Base-by-base conservation (phyloP, 176 grass and related monocot species). In the Triticum dicoccoides region DNA sequence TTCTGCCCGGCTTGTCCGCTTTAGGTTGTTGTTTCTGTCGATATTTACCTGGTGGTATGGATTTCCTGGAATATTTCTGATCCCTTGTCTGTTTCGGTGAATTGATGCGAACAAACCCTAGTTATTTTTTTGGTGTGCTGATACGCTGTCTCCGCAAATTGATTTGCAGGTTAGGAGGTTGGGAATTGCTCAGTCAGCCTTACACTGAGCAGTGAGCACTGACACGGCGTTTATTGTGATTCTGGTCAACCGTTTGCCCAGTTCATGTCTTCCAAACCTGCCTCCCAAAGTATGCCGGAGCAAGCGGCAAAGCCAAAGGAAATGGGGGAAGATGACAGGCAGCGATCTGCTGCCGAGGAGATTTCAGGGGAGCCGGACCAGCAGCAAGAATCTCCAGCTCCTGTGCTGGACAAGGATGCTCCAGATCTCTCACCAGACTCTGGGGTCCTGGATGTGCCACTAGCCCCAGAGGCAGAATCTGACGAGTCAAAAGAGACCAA, bases 401-500 rank as follows among this genome's bases (percentile, higher is more conserved):
- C 71, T 10, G 13, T 82, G 65, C 39, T 85, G 45, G 90, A 92
- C n/a, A 91, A 86, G 66, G 69, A 86, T 77, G 51, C 81, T 52
- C 76, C 90, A 8, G 91, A 61, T 5, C 21, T 64, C 20, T 71
- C 84, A 32, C 77, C 79, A 8, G 82, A 73, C 4, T 83, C 86
- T 73, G 81, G 83, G 15, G 67, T 69, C 63, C 49, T 69, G 59
- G 71, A 93, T 41, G 83, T 14, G 62, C 77, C 89, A 9, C 38
- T 73, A 1, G 75, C 74, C 25, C 33, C 85, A 29, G 84, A 87
- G 13, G 86, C 61, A 49, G 80, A 89, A 86, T 86, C 89, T 58
- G 71, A 70, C 17, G 95, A 94, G 58, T 66, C 85, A 59, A 86
- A 90, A 20, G 82, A 87, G 78, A 79, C 68, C 5, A 62, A 88